Percentiles rank a stretch among this genome's conserved stretches.
These are phyloP conservation scores for Lipomyces mesembrius DNA, from an alignment of 805 yeast species.

Conservation along the genomic window DNA sequence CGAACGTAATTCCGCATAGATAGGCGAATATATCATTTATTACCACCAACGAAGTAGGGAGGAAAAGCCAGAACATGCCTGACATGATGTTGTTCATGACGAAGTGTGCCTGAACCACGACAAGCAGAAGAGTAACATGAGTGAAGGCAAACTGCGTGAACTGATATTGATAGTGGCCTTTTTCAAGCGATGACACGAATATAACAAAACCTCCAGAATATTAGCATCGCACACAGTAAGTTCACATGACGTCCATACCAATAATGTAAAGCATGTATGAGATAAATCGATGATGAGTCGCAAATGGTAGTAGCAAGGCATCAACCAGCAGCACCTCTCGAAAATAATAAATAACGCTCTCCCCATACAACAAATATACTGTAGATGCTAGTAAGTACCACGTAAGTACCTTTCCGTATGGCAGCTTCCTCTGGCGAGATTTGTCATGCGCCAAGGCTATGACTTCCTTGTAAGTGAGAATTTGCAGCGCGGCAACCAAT, in stretches of 20 bases:
- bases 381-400: slow-evolving; percentile 73
- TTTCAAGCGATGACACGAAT: slow-evolving; percentile 85
- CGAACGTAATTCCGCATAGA: slow-evolving; percentile 94
- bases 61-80: slow-evolving; percentile 93
- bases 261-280: slow-evolving; percentile 72
- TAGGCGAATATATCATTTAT: slow-evolving; percentile 96
- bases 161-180: slow-evolving; percentile 87
- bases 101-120: slow-evolving; percentile 92
- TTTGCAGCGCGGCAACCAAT: slow-evolving; percentile 72
- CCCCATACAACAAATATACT: slow-evolving; percentile 87
- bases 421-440: slow-evolving; percentile 76
- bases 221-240: background rate
- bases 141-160: slow-evolving; percentile 92
- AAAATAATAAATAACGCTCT: slow-evolving; percentile 73
- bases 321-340: slow-evolving; percentile 57
- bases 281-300: slow-evolving; percentile 79
- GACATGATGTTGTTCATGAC: slow-evolving; percentile 84
- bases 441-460: slow-evolving; percentile 86
- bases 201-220: slow-evolving; percentile 73
- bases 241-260: slow-evolving; percentile 17
- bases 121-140: slow-evolving; percentile 87
- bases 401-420: slow-evolving; percentile 49
- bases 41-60: slow-evolving; percentile 90
- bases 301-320: slow-evolving; percentile 60
- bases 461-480: slow-evolving; percentile 87